Evolutionary conservation across 2,329 filamentous ascomycete species (phyloP), one percentile per base, ranked within the genome.

Genomic region (Epicoccum sorghinum): DNA sequence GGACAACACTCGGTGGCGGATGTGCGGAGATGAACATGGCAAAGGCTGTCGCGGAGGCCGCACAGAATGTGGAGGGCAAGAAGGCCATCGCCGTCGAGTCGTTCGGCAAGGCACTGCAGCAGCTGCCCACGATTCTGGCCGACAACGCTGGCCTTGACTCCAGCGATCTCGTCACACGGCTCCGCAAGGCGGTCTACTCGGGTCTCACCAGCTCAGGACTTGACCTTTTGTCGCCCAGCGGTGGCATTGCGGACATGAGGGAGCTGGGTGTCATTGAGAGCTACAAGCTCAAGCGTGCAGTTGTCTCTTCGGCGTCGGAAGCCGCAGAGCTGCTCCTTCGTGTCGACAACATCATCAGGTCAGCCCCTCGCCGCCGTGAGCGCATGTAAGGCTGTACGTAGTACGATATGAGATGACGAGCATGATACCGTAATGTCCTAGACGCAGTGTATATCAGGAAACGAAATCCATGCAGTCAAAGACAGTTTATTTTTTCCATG

Each of bases 1-100:
- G 91, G 74, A 96, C 93, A 37, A 98, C 95, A 0, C 86, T 99
- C 3, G 95, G 95, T 47, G 95, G 95, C 71, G 95, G 95, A 25
- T 98, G 92, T 72, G 93, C 93, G 4, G 95, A 99, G 84, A 98
- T 98, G 93, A 81, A 96, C 65, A 99, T 99, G 95, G 91, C 93
- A 61, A 96, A 97, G 83, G 95, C 95, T 7, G 95, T 99, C 22
- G 93, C 97, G 73, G 90, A 89, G 57, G 91, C 91, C 4, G 93
- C 93, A 22, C 93, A 96, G 58, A 93, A 96, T 68, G 90, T 96
- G 7, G 92, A 95, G 65, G 95, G 95, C 75, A 99, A 99, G 87
- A 93, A 95, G 78, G 93, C 96, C 66, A 83, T 97, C 69, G 95
- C 95, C 2, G 93, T 98, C 18, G 88, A 93, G 60, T 86, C 91